phyloP scores from a whole-genome alignment of 2,329 filamentous ascomycete genomes.

The Reticulascus tulasneorum region DNA sequence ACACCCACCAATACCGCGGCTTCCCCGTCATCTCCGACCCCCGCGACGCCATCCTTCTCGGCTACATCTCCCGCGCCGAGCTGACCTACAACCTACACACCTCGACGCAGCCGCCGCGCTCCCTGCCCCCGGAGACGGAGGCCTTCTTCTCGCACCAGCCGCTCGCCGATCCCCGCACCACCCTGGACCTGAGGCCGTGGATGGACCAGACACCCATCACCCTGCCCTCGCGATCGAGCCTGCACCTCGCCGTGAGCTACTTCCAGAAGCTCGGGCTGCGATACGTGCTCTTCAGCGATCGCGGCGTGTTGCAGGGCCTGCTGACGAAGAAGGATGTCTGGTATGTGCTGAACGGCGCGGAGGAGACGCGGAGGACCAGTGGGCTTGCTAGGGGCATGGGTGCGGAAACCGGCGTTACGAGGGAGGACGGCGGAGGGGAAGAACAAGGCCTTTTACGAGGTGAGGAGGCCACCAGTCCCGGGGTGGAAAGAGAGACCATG shows the following conservation, averaged over 20 bases:
- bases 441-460: constrained; percentile 37
- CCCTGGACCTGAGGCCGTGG: constrained; percentile 89
- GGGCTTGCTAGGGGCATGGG: constrained; percentile 20
- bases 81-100: constrained; percentile 74
- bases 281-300: constrained; percentile 83
- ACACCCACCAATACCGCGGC: constrained; percentile 74
- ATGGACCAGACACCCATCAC: constrained; percentile 99
- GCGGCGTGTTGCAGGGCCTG: constrained; percentile 76
- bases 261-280: constrained; percentile 91
- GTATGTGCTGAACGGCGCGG: constrained; percentile 80
- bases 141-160: constrained; percentile 82
- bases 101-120: constrained; percentile 51
- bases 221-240: constrained; percentile 67
- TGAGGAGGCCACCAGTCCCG: constrained; percentile 25
- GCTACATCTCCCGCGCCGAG: constrained; percentile 92
- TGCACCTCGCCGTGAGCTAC: constrained; percentile 85
- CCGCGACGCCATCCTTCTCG: constrained; percentile 73
- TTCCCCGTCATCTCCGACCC: constrained; percentile 85
- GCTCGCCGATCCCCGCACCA: constrained; percentile 70
- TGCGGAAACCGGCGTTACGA: constrained; percentile 30
- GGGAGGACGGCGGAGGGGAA: constrained; percentile 36
- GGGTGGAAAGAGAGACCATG: constrained; percentile 10
- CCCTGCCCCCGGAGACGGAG: constrained; percentile 66
- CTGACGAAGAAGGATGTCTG: constrained; percentile 98
- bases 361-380: constrained; percentile 50